phyloP scores from a whole-genome alignment of 208 protist species.

The Tritrichomonas musculus region DNA sequence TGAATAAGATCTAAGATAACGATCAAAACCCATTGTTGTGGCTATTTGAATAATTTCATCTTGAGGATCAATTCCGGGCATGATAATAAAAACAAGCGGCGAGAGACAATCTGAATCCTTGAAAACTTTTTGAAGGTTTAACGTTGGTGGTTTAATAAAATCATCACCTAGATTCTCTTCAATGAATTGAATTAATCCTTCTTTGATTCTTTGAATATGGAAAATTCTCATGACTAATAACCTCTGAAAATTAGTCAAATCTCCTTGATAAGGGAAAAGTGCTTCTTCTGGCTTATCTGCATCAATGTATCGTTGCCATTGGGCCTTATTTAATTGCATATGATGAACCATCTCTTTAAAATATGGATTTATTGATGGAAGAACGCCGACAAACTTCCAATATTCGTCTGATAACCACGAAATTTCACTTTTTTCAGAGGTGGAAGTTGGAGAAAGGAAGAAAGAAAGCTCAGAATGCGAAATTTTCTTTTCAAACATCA shows the following conservation, averaged over 20 bases:
- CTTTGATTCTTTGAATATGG: slow-evolving; percentile 78
- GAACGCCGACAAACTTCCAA: background rate
- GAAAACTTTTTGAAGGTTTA: slow-evolving; percentile 76
- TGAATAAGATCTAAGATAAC: slow-evolving; percentile 83
- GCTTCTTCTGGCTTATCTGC: background rate
- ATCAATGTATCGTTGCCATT: background rate
- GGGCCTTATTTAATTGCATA: background rate
- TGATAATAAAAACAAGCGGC: slow-evolving; percentile 97
- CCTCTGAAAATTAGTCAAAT: slow-evolving; percentile 67
- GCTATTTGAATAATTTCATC: slow-evolving; percentile 54
- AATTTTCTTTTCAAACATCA: slow-evolving; percentile 52
- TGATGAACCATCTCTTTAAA: background rate
- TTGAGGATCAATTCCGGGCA: slow-evolving; percentile 86
- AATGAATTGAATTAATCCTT: slow-evolving; percentile 65
- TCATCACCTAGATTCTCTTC: background rate
- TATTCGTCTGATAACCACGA: slow-evolving; percentile 59
- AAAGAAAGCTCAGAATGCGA: slow-evolving; percentile 46
- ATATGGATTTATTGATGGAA: background rate
- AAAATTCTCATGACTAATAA: slow-evolving; percentile 82
- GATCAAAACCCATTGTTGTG: slow-evolving; percentile 72
- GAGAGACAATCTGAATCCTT: slow-evolving; percentile 77
- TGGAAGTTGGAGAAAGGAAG: slow-evolving; percentile 41
- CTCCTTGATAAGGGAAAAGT: background rate
- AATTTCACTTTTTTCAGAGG: background rate
- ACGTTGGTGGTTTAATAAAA: slow-evolving; percentile 53